Conservation (phyloP, 2,329 filamentous ascomycete genomes). For the Onygenales sp. region DNA sequence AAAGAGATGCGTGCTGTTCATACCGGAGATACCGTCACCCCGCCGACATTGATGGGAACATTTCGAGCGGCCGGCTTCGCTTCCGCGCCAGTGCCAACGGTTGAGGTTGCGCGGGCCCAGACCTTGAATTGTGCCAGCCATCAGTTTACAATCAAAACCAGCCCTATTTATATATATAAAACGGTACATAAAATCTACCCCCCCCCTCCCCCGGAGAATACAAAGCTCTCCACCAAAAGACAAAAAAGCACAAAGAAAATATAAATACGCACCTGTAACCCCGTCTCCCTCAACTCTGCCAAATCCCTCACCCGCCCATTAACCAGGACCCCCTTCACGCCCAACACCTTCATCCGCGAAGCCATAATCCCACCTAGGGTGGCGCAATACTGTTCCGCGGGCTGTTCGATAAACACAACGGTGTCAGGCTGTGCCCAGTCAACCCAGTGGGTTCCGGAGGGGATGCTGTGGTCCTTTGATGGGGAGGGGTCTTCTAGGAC, state of each 20-base stretch:
- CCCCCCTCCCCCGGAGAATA: neutral
- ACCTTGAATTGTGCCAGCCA: conserved; percentile 20
- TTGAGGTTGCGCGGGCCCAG: conserved; percentile 35
- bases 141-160: neutral
- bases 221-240: neutral
- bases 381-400: conserved; percentile 56
- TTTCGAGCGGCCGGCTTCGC: conserved; percentile 32
- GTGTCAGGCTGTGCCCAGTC: conserved; percentile 53
- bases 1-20: conserved; percentile 7
- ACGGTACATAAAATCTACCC: no score
- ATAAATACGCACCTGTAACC: conserved; percentile 44
- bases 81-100: conserved; percentile 37
- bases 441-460: conserved; percentile 55
- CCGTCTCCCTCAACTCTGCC: conserved; percentile 46
- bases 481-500: conserved; percentile 23
- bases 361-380: conserved; percentile 72
- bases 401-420: conserved; percentile 59
- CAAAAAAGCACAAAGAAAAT: neutral
- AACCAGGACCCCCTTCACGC: conserved; percentile 54
- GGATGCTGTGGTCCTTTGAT: conserved; percentile 40
- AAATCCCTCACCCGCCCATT: conserved; percentile 60
- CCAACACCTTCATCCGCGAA: conserved; percentile 54
- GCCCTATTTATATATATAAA: no score
- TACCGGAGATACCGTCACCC: conserved; percentile 34
- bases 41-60: conserved; percentile 30